Conservation (phyloP, 768 basidiomycete genomes). For the Amanita muscaria region DNA sequence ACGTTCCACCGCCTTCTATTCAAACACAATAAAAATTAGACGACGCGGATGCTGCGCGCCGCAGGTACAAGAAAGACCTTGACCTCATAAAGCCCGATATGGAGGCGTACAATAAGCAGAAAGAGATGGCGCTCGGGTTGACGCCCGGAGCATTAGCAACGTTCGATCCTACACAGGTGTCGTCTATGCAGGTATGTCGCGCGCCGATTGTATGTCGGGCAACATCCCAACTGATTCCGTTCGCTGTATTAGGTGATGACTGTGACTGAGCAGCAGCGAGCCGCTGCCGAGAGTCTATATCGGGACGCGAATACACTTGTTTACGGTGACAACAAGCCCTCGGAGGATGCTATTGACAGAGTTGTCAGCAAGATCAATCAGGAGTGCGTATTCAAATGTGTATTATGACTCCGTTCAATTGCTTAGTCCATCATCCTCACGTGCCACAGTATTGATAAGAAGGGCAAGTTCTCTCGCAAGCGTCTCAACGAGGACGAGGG, state of each 20-base stretch:
- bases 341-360: conserved; percentile 90
- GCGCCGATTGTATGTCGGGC: background rate
- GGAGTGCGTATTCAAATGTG: conserved; percentile 56
- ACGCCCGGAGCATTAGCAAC: conserved; percentile 59
- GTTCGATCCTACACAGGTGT: conserved; percentile 41
- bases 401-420: conserved; percentile 1
- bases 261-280: conserved; percentile 37
- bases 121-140: conserved; percentile 74
- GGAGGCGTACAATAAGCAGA: conserved; percentile 80
- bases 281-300: conserved; percentile 77
- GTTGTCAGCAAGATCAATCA: conserved; percentile 86
- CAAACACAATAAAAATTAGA: conserved; percentile 38
- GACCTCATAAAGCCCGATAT: conserved; percentile 85
- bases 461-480: conserved; percentile 85
- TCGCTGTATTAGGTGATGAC: conserved; percentile 41
- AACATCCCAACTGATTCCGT: conserved; percentile 1
- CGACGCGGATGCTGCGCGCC: conserved; percentile 80
- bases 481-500: conserved; percentile 84
- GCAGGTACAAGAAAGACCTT: conserved; percentile 88
- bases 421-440: conserved; percentile 4
- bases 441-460: conserved; percentile 69
- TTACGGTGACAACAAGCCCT: conserved; percentile 93
- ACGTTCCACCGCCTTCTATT: background rate
- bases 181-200: conserved; percentile 25
- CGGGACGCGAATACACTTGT: conserved; percentile 88